Evolutionary conservation across 1,139 yeast genomes (phyloP), one percentile per base, ranked within the genome.

Genomic region (Lodderomyces metapsilosis): DNA sequence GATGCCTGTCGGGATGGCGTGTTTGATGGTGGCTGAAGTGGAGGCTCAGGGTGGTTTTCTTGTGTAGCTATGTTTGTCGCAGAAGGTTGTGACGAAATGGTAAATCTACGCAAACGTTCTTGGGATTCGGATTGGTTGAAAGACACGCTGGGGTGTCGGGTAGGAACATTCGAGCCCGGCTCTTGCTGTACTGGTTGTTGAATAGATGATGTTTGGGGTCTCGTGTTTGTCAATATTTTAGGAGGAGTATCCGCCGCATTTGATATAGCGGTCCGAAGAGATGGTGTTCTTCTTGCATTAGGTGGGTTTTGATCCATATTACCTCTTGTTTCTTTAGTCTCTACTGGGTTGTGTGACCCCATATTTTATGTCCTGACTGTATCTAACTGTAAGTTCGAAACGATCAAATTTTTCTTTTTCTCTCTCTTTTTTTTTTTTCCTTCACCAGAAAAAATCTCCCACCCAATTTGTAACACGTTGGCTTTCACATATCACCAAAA

Each of bases 71-170:
- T 42, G 42, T 51, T 62, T 3, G 50, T 54, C 4, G 58, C 43
- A 1, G 68, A 64, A 3, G 78, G 78, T 42, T 72, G 76, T 2
- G 78, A 72, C 7, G 72, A 62, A 17, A 72, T 72, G 10, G 78
- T 72, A 52, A 72, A 71, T 37, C 78, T 52, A 40, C 77, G 53
- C 16, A 70, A 56, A 34, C 70, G 58, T 38, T 72, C 78, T 44
- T 61, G 70, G 24, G 50, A 52, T 34, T 71, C 73, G 42, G 61
- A 51, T 39, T 68, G 72, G 28, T 66, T 59, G 46, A 72, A 72
- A 3, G 76, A 70, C 7, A 72, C 78, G 20, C 66, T 54, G 32
- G 55, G 57, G 20, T 50, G 43, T 34, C 47, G 37, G 4, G 43
- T 33, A 4, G 48, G 43, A 11, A 39, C 16, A 12, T 36, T 36